A percentile compares a stretch with the other conserved stretches of the same genome.
Conservation (phyloP, 495 filamentous ascomycete species). For the Bombardia bombarda region DNA sequence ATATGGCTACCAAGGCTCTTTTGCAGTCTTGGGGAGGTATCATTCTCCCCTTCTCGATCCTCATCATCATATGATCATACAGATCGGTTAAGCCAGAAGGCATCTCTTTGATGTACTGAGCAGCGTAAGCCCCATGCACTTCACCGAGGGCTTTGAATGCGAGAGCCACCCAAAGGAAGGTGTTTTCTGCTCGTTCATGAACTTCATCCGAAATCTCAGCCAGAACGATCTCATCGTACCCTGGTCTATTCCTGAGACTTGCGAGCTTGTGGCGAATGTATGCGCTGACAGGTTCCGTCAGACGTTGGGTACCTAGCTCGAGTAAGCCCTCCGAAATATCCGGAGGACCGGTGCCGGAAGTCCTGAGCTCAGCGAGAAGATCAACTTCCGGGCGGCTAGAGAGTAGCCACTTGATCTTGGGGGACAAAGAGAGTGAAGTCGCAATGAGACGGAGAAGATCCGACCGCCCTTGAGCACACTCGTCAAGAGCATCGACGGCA, state of each 20-base stretch:
- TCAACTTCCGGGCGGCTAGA: conserved; percentile 9
- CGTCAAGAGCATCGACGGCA: conserved; percentile 29
- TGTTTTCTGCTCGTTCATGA: conserved; percentile 17
- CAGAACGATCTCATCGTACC: conserved; percentile 13
- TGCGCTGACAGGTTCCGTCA: conserved; percentile 8
- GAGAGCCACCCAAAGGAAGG: conserved; percentile 31
- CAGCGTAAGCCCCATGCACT: conserved; percentile 1
- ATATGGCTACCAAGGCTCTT: conserved; percentile 9
- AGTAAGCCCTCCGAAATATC: conserved; percentile 21
- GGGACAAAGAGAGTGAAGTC: conserved; percentile 5
- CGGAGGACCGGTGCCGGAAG: conserved; percentile 2
- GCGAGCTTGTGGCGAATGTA: conserved; percentile 30
- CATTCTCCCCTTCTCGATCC: conserved; percentile 1
- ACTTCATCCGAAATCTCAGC: conserved; percentile 7
- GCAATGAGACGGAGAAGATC: no score
- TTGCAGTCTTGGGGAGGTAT: conserved; percentile 14
- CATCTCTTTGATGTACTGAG: conserved; percentile 4
- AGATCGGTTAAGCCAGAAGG: conserved; percentile 12
- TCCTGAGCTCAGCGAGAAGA: no score
- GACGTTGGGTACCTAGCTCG: conserved; percentile 8
- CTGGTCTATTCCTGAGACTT: conserved; percentile 4
- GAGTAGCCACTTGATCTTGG: conserved; percentile 30
- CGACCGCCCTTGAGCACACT: no score
- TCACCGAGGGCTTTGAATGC: conserved; percentile 8
- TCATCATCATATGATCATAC: conserved; percentile 11